These are phyloP conservation scores for Termitomyces sp. DNA, from an alignment of 1,284 basidiomycete genomes.

Conservation along the genomic window DNA sequence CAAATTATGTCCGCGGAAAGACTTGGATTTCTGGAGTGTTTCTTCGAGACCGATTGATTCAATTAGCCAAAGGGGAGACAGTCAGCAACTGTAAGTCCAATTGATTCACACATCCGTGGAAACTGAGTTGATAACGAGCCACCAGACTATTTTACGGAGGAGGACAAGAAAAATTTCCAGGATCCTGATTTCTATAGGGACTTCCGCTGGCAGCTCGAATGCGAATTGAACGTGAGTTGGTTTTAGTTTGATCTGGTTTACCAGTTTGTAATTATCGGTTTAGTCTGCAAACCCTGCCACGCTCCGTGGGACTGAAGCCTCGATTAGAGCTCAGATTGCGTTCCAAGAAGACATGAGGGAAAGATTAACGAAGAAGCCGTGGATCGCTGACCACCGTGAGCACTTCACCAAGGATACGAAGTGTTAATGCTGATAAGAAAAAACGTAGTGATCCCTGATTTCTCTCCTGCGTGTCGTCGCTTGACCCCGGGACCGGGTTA, in stretches of 20 bases:
- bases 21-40: slow-evolving; percentile 58
- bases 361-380: slow-evolving; percentile 50
- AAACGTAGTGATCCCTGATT: slow-evolving; percentile 49
- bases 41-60: slow-evolving; percentile 32
- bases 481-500: slow-evolving; percentile 65
- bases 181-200: slow-evolving; percentile 44
- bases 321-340: slow-evolving; percentile 31
- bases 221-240: slow-evolving; percentile 44
- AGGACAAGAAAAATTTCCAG: slow-evolving; percentile 45
- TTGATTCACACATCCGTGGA: neutral
- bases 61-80: slow-evolving; percentile 32
- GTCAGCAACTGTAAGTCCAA: slow-evolving; percentile 38
- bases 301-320: slow-evolving; percentile 37
- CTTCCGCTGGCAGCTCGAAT: slow-evolving; percentile 48
- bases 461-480: slow-evolving; percentile 51
- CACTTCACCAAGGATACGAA: slow-evolving; percentile 1
- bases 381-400: slow-evolving; percentile 53
- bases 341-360: slow-evolving; percentile 46
- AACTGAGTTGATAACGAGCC: neutral
- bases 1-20: slow-evolving; percentile 56
- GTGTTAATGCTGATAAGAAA: neutral
- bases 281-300: slow-evolving; percentile 45
- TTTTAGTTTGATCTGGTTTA: neutral
- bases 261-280: neutral
- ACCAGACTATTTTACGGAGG: slow-evolving; percentile 46